Percentiles rank a stretch among this genome's conserved stretches.
phyloP scores from a whole-genome alignment of 306 rosid genomes.

The barrel medic (Medicago truncatula) region MtrunA17r5.0-ANR NC_053045.1:11210001-11210500 shows the following conservation, averaged over 20 bases:
- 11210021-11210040: slow-evolving; percentile 55
- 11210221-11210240: slow-evolving; percentile 59
- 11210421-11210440: slow-evolving; percentile 70
- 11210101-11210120: slow-evolving; percentile 59
- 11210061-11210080: slow-evolving; percentile 48
- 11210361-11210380: slow-evolving; percentile 49
- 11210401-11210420: slow-evolving; percentile 55
- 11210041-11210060: slow-evolving; percentile 66
- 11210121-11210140: slow-evolving; percentile 46
- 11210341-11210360: slow-evolving; percentile 55
- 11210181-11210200: slow-evolving; percentile 61
- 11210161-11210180: slow-evolving; percentile 45
- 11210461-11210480: slow-evolving; percentile 51
- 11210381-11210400: slow-evolving; percentile 22
- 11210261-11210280: slow-evolving; percentile 41
- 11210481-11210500: slow-evolving; percentile 46
- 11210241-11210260: slow-evolving; percentile 61
- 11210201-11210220: slow-evolving; percentile 70
- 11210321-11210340: slow-evolving; percentile 55
- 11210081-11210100: slow-evolving; percentile 53
- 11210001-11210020: slow-evolving; percentile 57
- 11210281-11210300: slow-evolving; percentile 55
- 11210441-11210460: slow-evolving; percentile 44
- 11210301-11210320: slow-evolving; percentile 74
- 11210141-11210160: slow-evolving; percentile 53